These are phyloP conservation scores for Cercis canadensis DNA, from an alignment of 306 rosid genomes.

Conservation along the genomic window DNA sequence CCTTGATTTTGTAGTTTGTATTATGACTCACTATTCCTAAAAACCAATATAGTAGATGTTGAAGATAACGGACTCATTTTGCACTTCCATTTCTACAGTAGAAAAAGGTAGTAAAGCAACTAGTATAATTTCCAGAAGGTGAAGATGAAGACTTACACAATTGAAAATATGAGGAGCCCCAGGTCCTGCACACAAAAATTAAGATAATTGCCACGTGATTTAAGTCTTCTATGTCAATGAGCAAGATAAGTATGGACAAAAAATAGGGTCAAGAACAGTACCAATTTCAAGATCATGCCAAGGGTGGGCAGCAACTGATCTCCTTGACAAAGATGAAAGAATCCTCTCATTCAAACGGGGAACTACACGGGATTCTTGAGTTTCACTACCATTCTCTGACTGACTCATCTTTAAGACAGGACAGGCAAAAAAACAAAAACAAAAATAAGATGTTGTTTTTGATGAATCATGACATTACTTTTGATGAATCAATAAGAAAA, in stretches of 20 bases:
- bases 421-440: not conserved
- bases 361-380: slow-evolving; percentile 20
- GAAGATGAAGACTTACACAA: slow-evolving; percentile 57
- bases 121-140: slow-evolving; percentile 1
- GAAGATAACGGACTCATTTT: slow-evolving; percentile 12
- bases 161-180: slow-evolving; percentile 80
- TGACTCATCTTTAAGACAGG: slow-evolving; percentile 55
- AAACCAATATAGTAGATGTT: slow-evolving; percentile 11
- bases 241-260: not conserved
- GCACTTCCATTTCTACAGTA: not conserved
- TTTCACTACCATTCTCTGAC: slow-evolving; percentile 28
- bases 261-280: slow-evolving; percentile 32
- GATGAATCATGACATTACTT: not conserved
- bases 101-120: slow-evolving; percentile 5
- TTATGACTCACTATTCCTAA: not conserved
- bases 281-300: slow-evolving; percentile 99
- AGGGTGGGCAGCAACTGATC: slow-evolving; percentile 96
- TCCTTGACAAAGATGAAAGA: slow-evolving; percentile 86
- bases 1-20: not conserved
- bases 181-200: slow-evolving; percentile 67
- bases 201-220: slow-evolving; percentile 41
- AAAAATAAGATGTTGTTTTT: too few species aligned
- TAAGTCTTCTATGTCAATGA: slow-evolving; percentile 18
- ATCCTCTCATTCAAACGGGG: slow-evolving; percentile 90
- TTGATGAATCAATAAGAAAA: not conserved